phyloP scores from a whole-genome alignment of 2,329 filamentous ascomycete species.

The Penicillium nordicum region DNA sequence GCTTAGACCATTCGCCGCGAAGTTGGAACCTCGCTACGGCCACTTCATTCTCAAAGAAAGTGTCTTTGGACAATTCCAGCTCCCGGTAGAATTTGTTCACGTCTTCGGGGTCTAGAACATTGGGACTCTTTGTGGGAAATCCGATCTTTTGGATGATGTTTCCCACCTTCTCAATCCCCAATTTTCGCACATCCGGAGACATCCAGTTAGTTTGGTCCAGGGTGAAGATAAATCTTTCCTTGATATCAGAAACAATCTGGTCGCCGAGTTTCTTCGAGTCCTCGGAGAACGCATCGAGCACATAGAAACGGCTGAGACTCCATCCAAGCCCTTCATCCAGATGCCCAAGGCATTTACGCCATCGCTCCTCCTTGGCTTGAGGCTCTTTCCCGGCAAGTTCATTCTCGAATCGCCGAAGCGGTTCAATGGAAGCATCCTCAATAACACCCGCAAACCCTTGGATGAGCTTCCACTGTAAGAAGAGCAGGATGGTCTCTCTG shows the following conservation, averaged over 20 bases:
- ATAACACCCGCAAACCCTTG: conserved; percentile 52
- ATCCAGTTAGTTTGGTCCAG: conserved; percentile 62
- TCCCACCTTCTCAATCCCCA: conserved; percentile 62
- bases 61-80: conserved; percentile 50
- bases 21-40: conserved; percentile 50
- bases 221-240: conserved; percentile 61
- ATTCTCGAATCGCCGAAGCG: conserved; percentile 59
- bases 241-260: conserved; percentile 68
- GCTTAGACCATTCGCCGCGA: conserved; percentile 52
- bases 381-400: conserved; percentile 61
- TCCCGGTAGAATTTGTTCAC: conserved; percentile 57
- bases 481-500: conserved; percentile 57
- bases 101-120: conserved; percentile 57
- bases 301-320: conserved; percentile 68
- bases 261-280: conserved; percentile 65
- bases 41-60: conserved; percentile 59
- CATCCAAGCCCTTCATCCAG: conserved; percentile 61
- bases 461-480: conserved; percentile 63
- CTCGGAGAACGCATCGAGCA: conserved; percentile 65
- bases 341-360: conserved; percentile 61
- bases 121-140: conserved; percentile 61
- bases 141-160: conserved; percentile 68
- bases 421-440: conserved; percentile 58
- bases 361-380: conserved; percentile 61
- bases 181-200: conserved; percentile 57